A percentile compares a stretch with the other conserved stretches of the same genome.
Conservation (phyloP, 2,329 filamentous ascomycete species). For the Zopfia rhizophila region DNA sequence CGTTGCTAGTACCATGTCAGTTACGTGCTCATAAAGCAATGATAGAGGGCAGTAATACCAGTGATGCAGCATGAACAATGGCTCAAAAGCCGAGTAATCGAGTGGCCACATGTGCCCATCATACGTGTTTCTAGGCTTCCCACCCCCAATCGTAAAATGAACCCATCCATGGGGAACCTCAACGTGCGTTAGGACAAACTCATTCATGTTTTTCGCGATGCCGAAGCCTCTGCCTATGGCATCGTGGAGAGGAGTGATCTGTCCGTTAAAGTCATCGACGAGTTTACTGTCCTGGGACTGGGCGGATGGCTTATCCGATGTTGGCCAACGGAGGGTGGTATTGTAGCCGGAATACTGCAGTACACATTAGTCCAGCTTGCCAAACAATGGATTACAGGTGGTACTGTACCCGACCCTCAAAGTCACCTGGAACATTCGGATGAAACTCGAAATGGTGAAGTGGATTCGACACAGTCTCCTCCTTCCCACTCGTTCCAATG, state of each 20-base stretch:
- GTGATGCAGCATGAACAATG: constrained; percentile 61
- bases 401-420: constrained; percentile 21
- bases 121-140: constrained; percentile 16
- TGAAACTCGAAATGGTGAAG: constrained; percentile 42
- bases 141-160: constrained; percentile 60
- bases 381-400: not conserved
- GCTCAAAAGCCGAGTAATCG: constrained; percentile 78
- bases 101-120: constrained; percentile 78
- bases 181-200: constrained; percentile 17
- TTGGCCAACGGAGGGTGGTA: constrained; percentile 45
- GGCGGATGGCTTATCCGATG: constrained; percentile 25
- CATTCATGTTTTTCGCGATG: constrained; percentile 21
- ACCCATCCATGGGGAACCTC: constrained; percentile 40
- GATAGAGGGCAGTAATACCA: constrained; percentile 41
- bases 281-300: constrained; percentile 30
- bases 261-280: constrained; percentile 12
- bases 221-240: constrained; percentile 23
- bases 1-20: constrained; percentile 34
- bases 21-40: not conserved
- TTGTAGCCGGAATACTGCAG: constrained; percentile 36
- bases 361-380: not conserved
- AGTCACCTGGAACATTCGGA: constrained; percentile 31
- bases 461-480: constrained; percentile 37
- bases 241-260: constrained; percentile 23
- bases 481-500: constrained; percentile 24